Evolutionary conservation across 2,329 filamentous ascomycete genomes (phyloP).

Genomic region (Penicillium sp.): DNA sequence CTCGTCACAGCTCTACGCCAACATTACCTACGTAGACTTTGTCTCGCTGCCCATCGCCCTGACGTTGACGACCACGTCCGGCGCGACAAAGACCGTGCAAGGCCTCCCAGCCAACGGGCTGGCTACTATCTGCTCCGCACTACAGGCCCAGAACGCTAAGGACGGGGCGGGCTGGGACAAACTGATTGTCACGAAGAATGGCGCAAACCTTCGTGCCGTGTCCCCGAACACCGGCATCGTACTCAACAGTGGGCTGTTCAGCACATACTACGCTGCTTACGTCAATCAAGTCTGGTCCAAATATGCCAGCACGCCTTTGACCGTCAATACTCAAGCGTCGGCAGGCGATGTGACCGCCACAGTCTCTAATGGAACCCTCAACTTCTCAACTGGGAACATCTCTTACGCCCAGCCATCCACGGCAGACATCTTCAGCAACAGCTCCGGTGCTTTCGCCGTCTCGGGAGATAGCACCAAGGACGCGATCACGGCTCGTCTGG

Average conservation of each 20-base stretch:
- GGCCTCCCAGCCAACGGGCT: slow-evolving; percentile 61
- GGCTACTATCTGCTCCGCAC: slow-evolving; percentile 52
- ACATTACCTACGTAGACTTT: slow-evolving; percentile 76
- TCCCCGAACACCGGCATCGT: slow-evolving; percentile 46
- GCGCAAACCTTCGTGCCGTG: slow-evolving; percentile 41
- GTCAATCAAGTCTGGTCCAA: slow-evolving; percentile 52
- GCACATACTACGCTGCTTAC: slow-evolving; percentile 53
- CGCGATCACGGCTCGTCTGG: slow-evolving; percentile 69
- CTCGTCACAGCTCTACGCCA: slow-evolving; percentile 60
- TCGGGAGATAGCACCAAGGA: slow-evolving; percentile 49
- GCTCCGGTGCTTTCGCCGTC: slow-evolving; percentile 58
- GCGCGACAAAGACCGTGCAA: slow-evolving; percentile 51
- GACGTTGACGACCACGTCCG: slow-evolving; percentile 45
- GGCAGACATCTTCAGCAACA: slow-evolving; percentile 66
- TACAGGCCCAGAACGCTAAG: slow-evolving; percentile 54
- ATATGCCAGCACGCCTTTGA: slow-evolving; percentile 48
- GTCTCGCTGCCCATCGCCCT: slow-evolving; percentile 63
- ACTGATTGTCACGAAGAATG: slow-evolving; percentile 51
- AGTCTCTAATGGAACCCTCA: slow-evolving; percentile 44
- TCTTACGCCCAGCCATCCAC: slow-evolving; percentile 58
- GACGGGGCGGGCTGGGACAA: slow-evolving; percentile 64
- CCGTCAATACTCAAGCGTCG: slow-evolving; percentile 64
- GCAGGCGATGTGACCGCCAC: slow-evolving; percentile 54
- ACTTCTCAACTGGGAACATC: slow-evolving; percentile 45
- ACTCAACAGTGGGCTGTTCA: slow-evolving; percentile 48